Base-by-base conservation (phyloP, 371 early-diverging fungal genomes). In the Mucor plumbeus region DNA sequence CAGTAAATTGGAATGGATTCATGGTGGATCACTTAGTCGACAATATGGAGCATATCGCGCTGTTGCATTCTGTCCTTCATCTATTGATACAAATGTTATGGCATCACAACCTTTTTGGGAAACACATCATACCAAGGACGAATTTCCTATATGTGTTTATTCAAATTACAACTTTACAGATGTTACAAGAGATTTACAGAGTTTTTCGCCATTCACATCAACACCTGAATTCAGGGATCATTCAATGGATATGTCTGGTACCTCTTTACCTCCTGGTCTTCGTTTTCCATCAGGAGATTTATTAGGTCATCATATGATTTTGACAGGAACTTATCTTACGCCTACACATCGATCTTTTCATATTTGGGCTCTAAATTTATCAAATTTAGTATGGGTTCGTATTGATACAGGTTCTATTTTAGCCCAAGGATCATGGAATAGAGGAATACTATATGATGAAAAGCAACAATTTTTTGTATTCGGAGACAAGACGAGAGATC, bases 91-190 rank as follows among this genome's bases (percentile, higher is more conserved):
- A 1, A 63, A 36, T 0, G 39, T 63, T 21, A 61, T 61, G 67
- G 11, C 66, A 5, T 36, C 61, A 14, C 53, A 57, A 5, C 68
- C 74, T 14, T 74, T 74, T 54, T 74, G 74, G 74, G 71, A 63
- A 11, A 59, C 58, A 19, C 35, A 39, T 13, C 58, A 58, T 0
- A 59, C 35, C 31, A 56, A 61, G 10, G 59, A 63, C 15, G 53
- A 66, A 26, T 19, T 53, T 13, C 70, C 85, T 4, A 68, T 86
- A 35, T 89, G 87, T 59, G 80, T 93, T 36, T 93, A 92, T 73
- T 90, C 91, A 62, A 93, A 93, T 75, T 91, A 92, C 75, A 93
- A 92, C 73, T 93, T 93, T 68, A 84, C 88, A 0, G 84, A 90
- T 44, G 90, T 92, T 19, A 85, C 86, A 61, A 87, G 92, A 15